A percentile compares a stretch with the other conserved stretches of the same genome.
Evolutionary conservation across 2,329 filamentous ascomycete species (phyloP).

Genomic region (Penicillium aurantiogriseum): DNA sequence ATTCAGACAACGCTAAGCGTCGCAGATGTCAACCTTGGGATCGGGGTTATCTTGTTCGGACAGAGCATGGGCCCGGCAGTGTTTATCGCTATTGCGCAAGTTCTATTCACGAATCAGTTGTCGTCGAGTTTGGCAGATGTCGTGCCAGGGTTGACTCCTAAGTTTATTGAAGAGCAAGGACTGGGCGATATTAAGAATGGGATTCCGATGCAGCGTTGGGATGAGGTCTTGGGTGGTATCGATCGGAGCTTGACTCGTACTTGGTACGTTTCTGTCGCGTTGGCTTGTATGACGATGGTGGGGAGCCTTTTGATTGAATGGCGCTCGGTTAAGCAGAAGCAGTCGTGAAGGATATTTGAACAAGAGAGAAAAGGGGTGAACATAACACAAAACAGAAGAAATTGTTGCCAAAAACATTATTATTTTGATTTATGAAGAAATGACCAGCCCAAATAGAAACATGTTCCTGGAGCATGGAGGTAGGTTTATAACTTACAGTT

Average conservation of each 20-base stretch:
- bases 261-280: conserved; percentile 24
- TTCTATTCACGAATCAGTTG: conserved; percentile 53
- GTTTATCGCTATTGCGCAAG: conserved; percentile 54
- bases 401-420: no score
- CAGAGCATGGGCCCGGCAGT: conserved; percentile 44
- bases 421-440: no score
- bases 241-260: conserved; percentile 21
- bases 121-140: conserved; percentile 14
- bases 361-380: no score
- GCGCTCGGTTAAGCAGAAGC: conserved; percentile 29
- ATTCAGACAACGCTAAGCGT: conserved; percentile 29
- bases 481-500: no score
- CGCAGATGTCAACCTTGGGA: conserved; percentile 29
- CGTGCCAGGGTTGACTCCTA: conserved; percentile 14
- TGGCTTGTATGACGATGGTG: conserved; percentile 24
- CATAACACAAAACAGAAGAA: no score
- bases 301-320: conserved; percentile 28
- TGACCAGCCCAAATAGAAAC: no score
- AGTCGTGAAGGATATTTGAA: conserved; percentile 3
- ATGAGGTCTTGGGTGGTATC: conserved; percentile 21
- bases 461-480: no score
- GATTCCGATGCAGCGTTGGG: conserved; percentile 10
- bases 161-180: conserved; percentile 16
- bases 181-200: conserved; percentile 20
- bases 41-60: conserved; percentile 35